Base-by-base conservation (phyloP, 192 early-diverging fungal genomes). In the Dissophora globulifera region DNA sequence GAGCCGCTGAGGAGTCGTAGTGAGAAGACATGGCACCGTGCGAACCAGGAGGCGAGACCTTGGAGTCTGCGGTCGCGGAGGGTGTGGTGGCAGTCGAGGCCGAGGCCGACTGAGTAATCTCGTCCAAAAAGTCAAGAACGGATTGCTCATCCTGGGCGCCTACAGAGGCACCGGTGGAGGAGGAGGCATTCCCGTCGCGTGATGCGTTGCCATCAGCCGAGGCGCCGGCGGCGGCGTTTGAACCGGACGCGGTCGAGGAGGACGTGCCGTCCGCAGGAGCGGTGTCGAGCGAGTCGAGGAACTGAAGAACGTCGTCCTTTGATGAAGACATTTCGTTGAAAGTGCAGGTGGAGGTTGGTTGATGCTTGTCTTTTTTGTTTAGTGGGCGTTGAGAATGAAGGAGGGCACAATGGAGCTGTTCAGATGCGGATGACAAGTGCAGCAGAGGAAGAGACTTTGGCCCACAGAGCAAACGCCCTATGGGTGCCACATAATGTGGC, bases 81-180 rank as follows among this genome's bases (percentile, higher is more conserved):
- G 70, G 70, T 1, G 71, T 66, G 50, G 69, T 43, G 10, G 50
- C n/a, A 16, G 66, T 38, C n/a, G 74, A 51, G 7, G 63, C 62
- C 13, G 74, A 51, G 7, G 63, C 62, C 2, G 74, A 68, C 62
- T 82, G 76, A 38, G 76, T 66, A 49, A 82, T 69, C 69, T 82
- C 76, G 20, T 82, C 81, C 43, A 82, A 40, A 60, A 79, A 82
- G 41, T 82, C 81, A n/a, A 82, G 58, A 1, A 82, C 81, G 23
- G 75, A 69, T 48, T 79, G 75, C n/a, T 72, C 71, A 32, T 82
- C 81, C 63, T 76, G 72, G 15, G 51, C 0, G 32, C n/a, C 31
- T 1, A n/a, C n/a, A n/a, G 38, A 31, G 13, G 50, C 15, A 41
- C 25, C 35, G 19, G 45, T 20, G 19, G 42, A n/a, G 29, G 50